Base-by-base conservation (phyloP, 2,329 filamentous ascomycete genomes). In the Botrytis medusae region DNA sequence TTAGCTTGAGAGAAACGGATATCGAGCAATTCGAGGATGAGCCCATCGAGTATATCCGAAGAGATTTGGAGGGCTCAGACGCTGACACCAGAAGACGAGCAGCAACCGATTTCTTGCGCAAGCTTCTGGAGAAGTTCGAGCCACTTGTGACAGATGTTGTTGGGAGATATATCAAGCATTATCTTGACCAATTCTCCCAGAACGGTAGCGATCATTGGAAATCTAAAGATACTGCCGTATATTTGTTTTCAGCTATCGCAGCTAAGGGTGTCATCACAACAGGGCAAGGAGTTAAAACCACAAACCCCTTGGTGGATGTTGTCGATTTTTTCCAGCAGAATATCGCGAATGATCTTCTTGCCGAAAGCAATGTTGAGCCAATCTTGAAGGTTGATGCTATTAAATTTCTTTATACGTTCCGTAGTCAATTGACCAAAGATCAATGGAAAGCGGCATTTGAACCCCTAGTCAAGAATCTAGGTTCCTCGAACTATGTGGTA, bases 11-110 rank as follows among this genome's bases (percentile, higher is more conserved):
- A 77, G 96, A 98, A 79, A 96, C 95, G 0, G 97, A 99, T 77
- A 88, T 97, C 72, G 96, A 99, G 82, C 88, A 97, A 77, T 98
- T 99, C 78, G 96, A 99, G 81, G 97, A 99, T 81, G 97, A 99
- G 84, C 96, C 96, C 0, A 99, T 99, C 77, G 96, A 99, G 82
- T 99, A 97, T 81, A 99, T 99, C 80, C 89, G 96, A 76, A 89
- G 94, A 79, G 96, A 99, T 82, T 86, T 99, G 65, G 96, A 99
- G 82, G 96, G 96, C 10, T 98, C 96, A 2, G 96, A 99, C 82
- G 97, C 92, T 72, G 96, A 98, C 81, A 99, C 96, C 1, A 88
- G 96, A 80, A 88, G 96, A 77, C 89, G 96, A 79, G 95, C 96
- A 59, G 95, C 97, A 0, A 98, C 95, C 0, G 96, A 98, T 82